Evolutionary conservation across 306 rosid genomes (phyloP).

Genomic region (Lathyrus sativus): DNA sequence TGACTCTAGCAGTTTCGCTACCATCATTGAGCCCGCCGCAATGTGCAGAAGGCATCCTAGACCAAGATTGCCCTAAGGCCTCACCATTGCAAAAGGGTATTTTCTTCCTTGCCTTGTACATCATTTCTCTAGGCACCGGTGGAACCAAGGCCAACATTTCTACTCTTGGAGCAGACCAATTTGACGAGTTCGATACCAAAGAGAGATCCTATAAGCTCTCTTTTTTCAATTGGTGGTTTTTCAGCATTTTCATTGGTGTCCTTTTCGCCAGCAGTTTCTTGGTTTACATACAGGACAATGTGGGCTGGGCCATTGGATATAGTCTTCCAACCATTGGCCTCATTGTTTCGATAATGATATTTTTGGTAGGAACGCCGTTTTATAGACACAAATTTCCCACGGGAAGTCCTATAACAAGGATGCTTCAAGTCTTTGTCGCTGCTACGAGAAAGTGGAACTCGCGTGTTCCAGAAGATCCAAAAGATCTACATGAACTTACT

Average conservation of each 20-base stretch:
- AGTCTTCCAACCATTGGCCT: conserved; percentile 77
- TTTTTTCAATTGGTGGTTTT: conserved; percentile 87
- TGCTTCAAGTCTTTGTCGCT: conserved; percentile 61
- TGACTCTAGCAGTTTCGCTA: conserved; percentile 66
- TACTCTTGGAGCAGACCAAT: conserved; percentile 88
- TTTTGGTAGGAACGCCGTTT: conserved; percentile 58
- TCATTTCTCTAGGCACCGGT: conserved; percentile 68
- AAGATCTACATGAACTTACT: conserved; percentile 61
- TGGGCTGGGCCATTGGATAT: conserved; percentile 73
- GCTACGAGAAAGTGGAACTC: conserved; percentile 55
- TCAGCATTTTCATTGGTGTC: conserved; percentile 64
- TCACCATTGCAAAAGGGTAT: conserved; percentile 59
- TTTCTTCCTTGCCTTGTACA: conserved; percentile 65
- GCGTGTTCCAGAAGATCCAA: conserved; percentile 55
- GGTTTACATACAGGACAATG: conserved; percentile 75
- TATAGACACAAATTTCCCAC: conserved; percentile 74
- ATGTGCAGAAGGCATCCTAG: conserved; percentile 43
- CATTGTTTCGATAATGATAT: conserved; percentile 54
- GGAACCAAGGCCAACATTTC: conserved; percentile 89
- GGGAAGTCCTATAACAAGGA: conserved; percentile 65
- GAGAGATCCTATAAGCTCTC: conserved; percentile 66
- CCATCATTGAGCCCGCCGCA: conserved; percentile 64
- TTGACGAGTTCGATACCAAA: conserved; percentile 69
- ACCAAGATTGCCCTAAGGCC: conserved; percentile 47
- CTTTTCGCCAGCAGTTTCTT: conserved; percentile 63